A percentile compares a stretch with the other conserved stretches of the same genome.
These are phyloP conservation scores for Larix kaempferi DNA, from an alignment of 75 land plant genomes.

Conservation along the genomic window DNA sequence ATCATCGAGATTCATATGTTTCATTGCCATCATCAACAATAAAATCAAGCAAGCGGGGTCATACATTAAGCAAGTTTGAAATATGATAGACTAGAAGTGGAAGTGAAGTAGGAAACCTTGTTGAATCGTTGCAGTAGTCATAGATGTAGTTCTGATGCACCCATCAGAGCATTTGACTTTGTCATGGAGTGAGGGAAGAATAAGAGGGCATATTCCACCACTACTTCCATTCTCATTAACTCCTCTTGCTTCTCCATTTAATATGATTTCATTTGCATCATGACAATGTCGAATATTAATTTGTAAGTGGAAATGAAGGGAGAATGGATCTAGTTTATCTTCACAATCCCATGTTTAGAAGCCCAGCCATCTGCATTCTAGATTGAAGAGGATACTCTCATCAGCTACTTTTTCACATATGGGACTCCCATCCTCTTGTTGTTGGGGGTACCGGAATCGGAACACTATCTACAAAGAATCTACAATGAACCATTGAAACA, in stretches of 20 bases:
- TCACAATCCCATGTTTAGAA: background rate
- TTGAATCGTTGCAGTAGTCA: conserved; percentile 59
- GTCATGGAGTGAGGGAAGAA: conserved; percentile 30
- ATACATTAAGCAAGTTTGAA: too few relatives aligned
- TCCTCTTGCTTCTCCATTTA: background rate
- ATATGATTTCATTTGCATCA: background rate
- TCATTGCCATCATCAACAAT: too few relatives aligned
- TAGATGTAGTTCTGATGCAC: conserved; percentile 56
- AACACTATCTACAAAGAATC: background rate
- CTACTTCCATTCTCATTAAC: too few relatives aligned
- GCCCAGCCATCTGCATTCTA: conserved; percentile 37
- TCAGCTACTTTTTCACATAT: background rate
- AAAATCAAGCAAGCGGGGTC: too few relatives aligned
- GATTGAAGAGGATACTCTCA: conserved; percentile 12
- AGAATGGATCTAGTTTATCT: conserved; percentile 24
- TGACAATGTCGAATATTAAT: too few relatives aligned
- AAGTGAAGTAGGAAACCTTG: conserved; percentile 40
- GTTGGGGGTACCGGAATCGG: background rate
- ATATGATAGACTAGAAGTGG: too few relatives aligned
- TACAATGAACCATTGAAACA: background rate
- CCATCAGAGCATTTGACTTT: conserved; percentile 52
- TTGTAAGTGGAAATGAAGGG: conserved; percentile 15
- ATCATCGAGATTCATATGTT: too few relatives aligned
- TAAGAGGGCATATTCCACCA: background rate
- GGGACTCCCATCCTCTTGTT: background rate